A percentile compares a stretch with the other conserved stretches of the same genome.
Conservation (phyloP, 306 rosid species). For the Glycyrrhiza uralensis region DNA sequence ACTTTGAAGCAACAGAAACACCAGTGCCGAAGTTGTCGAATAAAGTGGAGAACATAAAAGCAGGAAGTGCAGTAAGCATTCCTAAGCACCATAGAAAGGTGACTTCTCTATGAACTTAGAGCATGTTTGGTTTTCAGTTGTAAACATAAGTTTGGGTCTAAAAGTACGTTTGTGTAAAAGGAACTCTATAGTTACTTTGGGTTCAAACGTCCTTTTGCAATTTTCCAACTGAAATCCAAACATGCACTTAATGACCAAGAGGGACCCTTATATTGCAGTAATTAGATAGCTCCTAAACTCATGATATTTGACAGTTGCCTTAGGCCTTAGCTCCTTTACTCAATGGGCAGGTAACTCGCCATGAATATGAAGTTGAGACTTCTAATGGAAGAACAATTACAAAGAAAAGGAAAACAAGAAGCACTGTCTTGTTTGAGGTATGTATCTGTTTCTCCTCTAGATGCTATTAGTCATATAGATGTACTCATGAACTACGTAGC, state of each 20-base stretch:
- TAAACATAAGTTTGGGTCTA: too few species aligned
- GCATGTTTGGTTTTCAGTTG: too few species aligned
- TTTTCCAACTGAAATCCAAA: too few species aligned
- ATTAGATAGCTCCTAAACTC: too few species aligned
- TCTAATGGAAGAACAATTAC: conserved; percentile 87
- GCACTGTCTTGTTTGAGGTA: conserved; percentile 95
- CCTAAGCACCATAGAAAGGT: conserved; percentile 89
- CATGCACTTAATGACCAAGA: background rate
- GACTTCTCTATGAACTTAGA: conserved; percentile 15
- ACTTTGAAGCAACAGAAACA: conserved; percentile 55
- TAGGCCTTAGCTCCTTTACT: conserved; percentile 22
- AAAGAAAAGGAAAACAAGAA: conserved; percentile 83
- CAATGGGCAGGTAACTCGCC: conserved; percentile 75
- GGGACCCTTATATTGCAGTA: conserved; percentile 19
- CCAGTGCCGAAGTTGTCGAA: conserved; percentile 74
- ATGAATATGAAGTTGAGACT: conserved; percentile 93
- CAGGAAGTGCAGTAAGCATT: conserved; percentile 63
- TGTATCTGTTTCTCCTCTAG: conserved; percentile 30
- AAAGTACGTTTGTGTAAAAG: too few species aligned
- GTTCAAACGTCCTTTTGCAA: too few species aligned
- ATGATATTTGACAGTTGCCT: conserved; percentile 19
- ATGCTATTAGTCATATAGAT: background rate
- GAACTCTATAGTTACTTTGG: too few species aligned
- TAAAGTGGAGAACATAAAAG: conserved; percentile 60
- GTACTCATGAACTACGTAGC: background rate